A percentile compares a stretch with the other conserved stretches of the same genome.
phyloP scores from a whole-genome alignment of 352 stramenopile genomes.

The Phytophthora litchii region DNA sequence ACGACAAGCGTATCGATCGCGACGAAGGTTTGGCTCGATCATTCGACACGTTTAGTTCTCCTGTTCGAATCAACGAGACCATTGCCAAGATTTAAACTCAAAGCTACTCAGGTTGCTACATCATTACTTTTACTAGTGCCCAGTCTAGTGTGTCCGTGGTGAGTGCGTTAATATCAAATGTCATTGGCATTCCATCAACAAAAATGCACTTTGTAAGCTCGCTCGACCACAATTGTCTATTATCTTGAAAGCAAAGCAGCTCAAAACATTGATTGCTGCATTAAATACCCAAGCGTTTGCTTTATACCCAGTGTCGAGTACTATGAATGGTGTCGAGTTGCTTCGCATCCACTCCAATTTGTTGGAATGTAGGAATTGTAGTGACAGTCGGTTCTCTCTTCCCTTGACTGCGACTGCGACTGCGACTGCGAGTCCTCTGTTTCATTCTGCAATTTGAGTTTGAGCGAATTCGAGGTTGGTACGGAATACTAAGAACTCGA shows the following conservation, averaged over 20 bases:
- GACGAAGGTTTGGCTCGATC: conserved; percentile 26
- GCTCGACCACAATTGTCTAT: too few relatives aligned
- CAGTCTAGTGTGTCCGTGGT: too few relatives aligned
- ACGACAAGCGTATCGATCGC: conserved; percentile 23
- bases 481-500: conserved; percentile 20
- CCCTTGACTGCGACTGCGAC: conserved; percentile 1
- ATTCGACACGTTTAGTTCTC: conserved; percentile 41
- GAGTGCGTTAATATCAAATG: not conserved
- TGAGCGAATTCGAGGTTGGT: conserved; percentile 24
- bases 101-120: not conserved
- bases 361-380: not conserved
- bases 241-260: too few relatives aligned
- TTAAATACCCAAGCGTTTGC: too few relatives aligned
- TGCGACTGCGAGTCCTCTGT: conserved; percentile 7
- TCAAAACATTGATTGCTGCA: too few relatives aligned
- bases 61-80: conserved; percentile 25
- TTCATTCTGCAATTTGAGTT: conserved; percentile 27
- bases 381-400: conserved; percentile 6
- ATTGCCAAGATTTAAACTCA: conserved; percentile 45
- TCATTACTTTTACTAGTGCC: too few relatives aligned
- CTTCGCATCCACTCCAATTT: not conserved
- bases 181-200: too few relatives aligned
- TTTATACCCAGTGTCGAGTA: too few relatives aligned
- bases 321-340: conserved; percentile 11
- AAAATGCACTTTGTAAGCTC: too few relatives aligned